Base-by-base conservation (phyloP, 345 rosid species). In the Firmiana major region DNA sequence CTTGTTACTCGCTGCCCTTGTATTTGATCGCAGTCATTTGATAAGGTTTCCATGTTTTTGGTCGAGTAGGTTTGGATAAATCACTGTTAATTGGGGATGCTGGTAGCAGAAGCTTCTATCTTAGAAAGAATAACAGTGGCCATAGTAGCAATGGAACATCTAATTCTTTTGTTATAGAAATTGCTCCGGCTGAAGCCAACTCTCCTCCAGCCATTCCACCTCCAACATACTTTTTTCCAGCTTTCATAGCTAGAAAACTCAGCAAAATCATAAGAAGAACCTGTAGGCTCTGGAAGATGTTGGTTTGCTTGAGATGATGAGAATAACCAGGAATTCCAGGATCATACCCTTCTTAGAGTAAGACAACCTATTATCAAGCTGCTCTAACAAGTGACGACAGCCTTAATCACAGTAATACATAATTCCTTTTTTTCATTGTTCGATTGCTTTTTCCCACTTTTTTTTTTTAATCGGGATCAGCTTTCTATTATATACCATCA, bases 41-140 rank as follows among this genome's bases (percentile, higher is more conserved):
- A 1, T 68, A 42, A 36, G 49, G 24, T 73, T 31, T 38, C 1
- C 11, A 21, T n/a, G 60, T 26, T 42, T 45, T 55, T 2, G 31
- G 66, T 49, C 43, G 54, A 15, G 70, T 9, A 91, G 98, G 94
- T 81, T 80, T 94, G 82, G 93, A 90, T 46, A 90, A 84, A 79
- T 80, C 88, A 4, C 81, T 83, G 74, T 62, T 84, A 59, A 85
- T 92, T 1, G 97, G 94, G 62, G 90, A 88, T 70, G 81, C 84
- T 36, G 93, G 97, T 0, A 82, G 92, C 78, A 86, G 97, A 74
- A 92, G 88, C 81, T 92, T 94, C 86, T 91, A 87, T 71, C 85
- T 94, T 74, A 84, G 97, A 46, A 88, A 82, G 81, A 82, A 79
- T 15, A 21, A 82, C 74, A 63, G 87, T 53, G 77, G 63, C 73